Percentiles rank a stretch among this genome's conserved stretches.
Evolutionary conservation across 306 rosid species (phyloP).

Genomic region (Trichosanthes cucumerina): DNA sequence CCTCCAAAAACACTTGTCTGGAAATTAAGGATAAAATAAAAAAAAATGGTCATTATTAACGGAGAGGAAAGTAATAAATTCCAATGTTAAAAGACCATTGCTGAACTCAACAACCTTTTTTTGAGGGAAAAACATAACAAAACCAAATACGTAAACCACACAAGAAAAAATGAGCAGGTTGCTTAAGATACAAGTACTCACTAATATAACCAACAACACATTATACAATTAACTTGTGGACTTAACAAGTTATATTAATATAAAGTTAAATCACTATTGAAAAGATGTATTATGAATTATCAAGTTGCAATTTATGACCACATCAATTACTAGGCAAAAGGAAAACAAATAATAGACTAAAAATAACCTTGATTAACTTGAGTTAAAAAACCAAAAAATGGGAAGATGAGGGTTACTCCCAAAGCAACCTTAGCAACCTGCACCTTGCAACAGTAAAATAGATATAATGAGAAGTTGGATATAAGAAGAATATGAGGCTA

Average conservation of each 20-base stretch:
- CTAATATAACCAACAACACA: not conserved
- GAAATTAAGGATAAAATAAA: no score
- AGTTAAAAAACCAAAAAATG: not conserved
- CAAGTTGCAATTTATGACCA: not conserved
- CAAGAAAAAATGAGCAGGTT: not conserved
- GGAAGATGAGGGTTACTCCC: no score
- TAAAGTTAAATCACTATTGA: not conserved
- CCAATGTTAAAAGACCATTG: no score
- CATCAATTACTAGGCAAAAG: not conserved
- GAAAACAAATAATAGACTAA: not conserved
- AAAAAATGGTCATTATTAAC: no score
- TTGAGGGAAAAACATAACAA: conserved; percentile 10
- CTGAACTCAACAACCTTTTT: no score
- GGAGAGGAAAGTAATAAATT: no score
- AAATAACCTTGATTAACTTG: not conserved
- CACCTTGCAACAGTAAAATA: no score
- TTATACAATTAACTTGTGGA: not conserved
- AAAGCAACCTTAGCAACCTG: no score
- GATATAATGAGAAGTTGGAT: no score
- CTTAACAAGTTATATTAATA: not conserved
- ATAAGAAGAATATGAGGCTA: no score
- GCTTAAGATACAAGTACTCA: not conserved
- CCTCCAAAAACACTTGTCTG: no score
- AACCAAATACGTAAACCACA: not conserved
- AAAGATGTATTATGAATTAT: not conserved